Evolutionary conservation across 495 filamentous ascomycete genomes (phyloP).

Genomic region (Penicillium roqueforti): DNA sequence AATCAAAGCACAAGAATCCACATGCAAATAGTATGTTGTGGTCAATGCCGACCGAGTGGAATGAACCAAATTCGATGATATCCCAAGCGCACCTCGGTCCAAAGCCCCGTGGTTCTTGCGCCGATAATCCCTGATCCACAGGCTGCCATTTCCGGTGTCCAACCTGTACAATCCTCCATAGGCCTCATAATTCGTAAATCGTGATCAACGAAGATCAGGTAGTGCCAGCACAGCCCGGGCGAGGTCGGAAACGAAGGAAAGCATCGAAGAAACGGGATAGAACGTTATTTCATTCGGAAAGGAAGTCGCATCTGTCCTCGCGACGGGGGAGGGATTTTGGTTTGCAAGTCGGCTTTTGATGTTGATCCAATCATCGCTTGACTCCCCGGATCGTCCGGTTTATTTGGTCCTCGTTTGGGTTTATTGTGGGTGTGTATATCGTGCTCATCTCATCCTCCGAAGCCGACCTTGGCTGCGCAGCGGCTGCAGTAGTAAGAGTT

Average conservation of each 20-base stretch:
- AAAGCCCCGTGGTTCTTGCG: background rate
- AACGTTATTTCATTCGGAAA: background rate
- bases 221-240: constrained; percentile 16
- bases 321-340: background rate
- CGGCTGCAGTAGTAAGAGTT: constrained; percentile 77
- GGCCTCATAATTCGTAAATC: background rate
- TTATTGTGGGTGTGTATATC: too few species aligned
- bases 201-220: background rate
- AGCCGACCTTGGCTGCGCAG: constrained; percentile 70
- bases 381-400: background rate
- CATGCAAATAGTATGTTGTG: background rate
- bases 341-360: background rate
- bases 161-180: background rate
- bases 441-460: constrained; percentile 58
- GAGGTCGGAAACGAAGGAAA: background rate
- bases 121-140: background rate
- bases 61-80: background rate
- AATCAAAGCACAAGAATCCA: background rate
- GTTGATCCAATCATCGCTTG: background rate
- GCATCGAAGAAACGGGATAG: background rate
- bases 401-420: background rate
- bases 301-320: background rate
- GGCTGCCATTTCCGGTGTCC: background rate
- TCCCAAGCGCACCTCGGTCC: background rate
- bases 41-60: background rate